Conservation (phyloP, 1,139 yeast species). For the Torulaspora globosa region DNA sequence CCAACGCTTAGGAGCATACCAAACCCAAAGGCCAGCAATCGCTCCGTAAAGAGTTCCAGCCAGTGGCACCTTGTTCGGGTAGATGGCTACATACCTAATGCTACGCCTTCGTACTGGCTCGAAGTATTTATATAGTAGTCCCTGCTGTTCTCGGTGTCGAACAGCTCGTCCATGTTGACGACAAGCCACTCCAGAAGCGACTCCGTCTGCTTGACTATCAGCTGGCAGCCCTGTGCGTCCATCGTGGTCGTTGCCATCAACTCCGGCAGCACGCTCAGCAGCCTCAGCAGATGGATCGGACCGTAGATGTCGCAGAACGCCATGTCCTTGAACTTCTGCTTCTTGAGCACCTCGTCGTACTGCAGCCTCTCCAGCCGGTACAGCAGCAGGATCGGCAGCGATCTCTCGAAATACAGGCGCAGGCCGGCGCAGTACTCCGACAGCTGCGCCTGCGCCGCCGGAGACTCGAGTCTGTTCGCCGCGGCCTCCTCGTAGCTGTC, state of each 20-base stretch:
- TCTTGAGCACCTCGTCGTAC: constrained; percentile 52
- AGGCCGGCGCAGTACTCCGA: constrained; percentile 69
- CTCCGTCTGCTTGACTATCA: constrained; percentile 31
- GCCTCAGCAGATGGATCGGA: constrained; percentile 67
- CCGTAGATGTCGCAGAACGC: constrained; percentile 60
- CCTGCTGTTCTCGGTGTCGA: constrained; percentile 16
- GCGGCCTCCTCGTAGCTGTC: constrained; percentile 41
- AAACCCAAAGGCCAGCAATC: not conserved
- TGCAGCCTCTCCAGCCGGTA: constrained; percentile 86
- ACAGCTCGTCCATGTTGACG: constrained; percentile 15
- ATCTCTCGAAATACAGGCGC: constrained; percentile 68
- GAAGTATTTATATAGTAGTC: constrained; percentile 33
- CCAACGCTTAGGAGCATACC: not conserved
- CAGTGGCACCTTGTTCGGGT: not conserved
- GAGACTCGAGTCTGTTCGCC: constrained; percentile 34
- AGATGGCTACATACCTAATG: constrained; percentile 29
- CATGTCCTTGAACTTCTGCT: constrained; percentile 38
- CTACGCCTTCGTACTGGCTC: constrained; percentile 37
- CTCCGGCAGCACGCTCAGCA: constrained; percentile 76
- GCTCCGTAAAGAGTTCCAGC: not conserved
- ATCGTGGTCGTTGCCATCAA: constrained; percentile 70
- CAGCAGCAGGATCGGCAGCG: constrained; percentile 66
- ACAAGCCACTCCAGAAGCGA: constrained; percentile 30
- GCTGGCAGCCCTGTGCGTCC: constrained; percentile 60
- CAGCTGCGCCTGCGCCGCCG: constrained; percentile 50